Percentiles rank a stretch among this genome's conserved stretches.
phyloP scores from a whole-genome alignment of 495 filamentous ascomycete genomes.

The Hypoxylon lienhwacheense region DNA sequence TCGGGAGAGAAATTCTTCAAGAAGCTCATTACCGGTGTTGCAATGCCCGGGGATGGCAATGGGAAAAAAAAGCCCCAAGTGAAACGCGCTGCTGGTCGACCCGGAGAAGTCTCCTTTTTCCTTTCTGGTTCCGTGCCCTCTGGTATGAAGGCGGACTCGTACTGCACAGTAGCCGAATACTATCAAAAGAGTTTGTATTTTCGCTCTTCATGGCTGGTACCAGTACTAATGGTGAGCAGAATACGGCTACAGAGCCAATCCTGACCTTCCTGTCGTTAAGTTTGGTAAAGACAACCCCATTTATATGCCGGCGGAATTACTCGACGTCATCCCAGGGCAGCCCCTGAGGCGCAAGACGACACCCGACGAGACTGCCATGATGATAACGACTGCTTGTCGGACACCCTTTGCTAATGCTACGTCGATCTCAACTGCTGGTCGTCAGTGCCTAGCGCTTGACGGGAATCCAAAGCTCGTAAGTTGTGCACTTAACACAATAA shows the following conservation, averaged over 20 bases:
- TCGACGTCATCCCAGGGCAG: slow-evolving; percentile 68
- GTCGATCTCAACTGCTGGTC: slow-evolving; percentile 63
- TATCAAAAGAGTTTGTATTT: slow-evolving; percentile 37
- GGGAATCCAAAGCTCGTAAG: slow-evolving; percentile 40
- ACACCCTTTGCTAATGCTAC: slow-evolving; percentile 64
- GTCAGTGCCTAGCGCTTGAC: slow-evolving; percentile 43
- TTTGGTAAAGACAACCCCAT: slow-evolving; percentile 60
- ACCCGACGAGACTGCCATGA: slow-evolving; percentile 58
- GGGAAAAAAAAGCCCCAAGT: slow-evolving; percentile 42
- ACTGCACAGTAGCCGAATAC: slow-evolving; percentile 41
- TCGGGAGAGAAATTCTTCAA: slow-evolving; percentile 4
- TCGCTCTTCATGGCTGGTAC: neutral
- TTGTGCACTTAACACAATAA: neutral
- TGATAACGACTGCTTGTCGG: slow-evolving; percentile 72
- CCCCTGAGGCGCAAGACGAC: slow-evolving; percentile 57
- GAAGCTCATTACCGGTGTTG: slow-evolving; percentile 14
- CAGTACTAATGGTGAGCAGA: slow-evolving; percentile 35
- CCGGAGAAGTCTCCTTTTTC: slow-evolving; percentile 53
- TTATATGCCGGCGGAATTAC: slow-evolving; percentile 70
- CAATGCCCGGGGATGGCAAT: slow-evolving; percentile 12
- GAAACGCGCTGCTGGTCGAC: slow-evolving; percentile 41
- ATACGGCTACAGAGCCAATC: slow-evolving; percentile 37
- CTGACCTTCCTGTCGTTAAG: slow-evolving; percentile 66
- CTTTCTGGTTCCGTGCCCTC: slow-evolving; percentile 31
- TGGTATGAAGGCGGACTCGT: slow-evolving; percentile 29